These are phyloP conservation scores for Phylloporus sp. DNA, from an alignment of 768 basidiomycete genomes.

Conservation along the genomic window DNA sequence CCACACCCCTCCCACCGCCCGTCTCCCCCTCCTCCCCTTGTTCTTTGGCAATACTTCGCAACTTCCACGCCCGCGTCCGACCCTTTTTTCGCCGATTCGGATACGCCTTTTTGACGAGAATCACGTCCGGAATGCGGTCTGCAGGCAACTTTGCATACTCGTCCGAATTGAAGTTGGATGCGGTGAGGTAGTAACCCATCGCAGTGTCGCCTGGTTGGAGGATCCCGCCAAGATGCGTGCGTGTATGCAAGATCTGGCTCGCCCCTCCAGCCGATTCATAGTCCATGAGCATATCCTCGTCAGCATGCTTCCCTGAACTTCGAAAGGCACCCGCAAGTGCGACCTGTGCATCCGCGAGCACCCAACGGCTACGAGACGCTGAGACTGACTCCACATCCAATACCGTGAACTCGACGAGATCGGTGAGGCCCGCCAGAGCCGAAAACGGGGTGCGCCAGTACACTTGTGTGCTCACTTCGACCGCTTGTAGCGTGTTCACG, in stretches of 20 bases:
- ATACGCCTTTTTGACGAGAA: conserved; percentile 93
- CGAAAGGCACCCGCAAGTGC: conserved; percentile 77
- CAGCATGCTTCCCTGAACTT: conserved; percentile 41
- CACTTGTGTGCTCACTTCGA: conserved; percentile 69
- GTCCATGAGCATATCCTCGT: conserved; percentile 53
- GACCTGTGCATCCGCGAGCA: conserved; percentile 87
- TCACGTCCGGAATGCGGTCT: conserved; percentile 79
- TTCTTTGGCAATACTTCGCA: conserved; percentile 91
- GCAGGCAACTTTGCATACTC: conserved; percentile 65
- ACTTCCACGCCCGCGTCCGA: conserved; percentile 77
- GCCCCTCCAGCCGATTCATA: conserved; percentile 52
- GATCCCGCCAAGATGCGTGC: conserved; percentile 91
- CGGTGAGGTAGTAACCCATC: conserved; percentile 84
- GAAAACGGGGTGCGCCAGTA: conserved; percentile 95
- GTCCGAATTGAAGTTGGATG: conserved; percentile 90
- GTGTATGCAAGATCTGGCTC: conserved; percentile 89
- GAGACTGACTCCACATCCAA: conserved; percentile 88
- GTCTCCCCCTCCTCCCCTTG: conserved; percentile 83
- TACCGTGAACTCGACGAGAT: conserved; percentile 92
- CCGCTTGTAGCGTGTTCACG: conserved; percentile 75
- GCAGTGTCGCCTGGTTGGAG: conserved; percentile 94
- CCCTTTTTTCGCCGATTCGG: conserved; percentile 91
- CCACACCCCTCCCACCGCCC: conserved; percentile 72
- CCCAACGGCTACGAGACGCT: conserved; percentile 64
- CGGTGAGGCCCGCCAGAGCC: conserved; percentile 72